Evolutionary conservation across 139 green algal species (phyloP), one percentile per base, ranked within the genome.

Genomic region (Micractinium sp.): DNA sequence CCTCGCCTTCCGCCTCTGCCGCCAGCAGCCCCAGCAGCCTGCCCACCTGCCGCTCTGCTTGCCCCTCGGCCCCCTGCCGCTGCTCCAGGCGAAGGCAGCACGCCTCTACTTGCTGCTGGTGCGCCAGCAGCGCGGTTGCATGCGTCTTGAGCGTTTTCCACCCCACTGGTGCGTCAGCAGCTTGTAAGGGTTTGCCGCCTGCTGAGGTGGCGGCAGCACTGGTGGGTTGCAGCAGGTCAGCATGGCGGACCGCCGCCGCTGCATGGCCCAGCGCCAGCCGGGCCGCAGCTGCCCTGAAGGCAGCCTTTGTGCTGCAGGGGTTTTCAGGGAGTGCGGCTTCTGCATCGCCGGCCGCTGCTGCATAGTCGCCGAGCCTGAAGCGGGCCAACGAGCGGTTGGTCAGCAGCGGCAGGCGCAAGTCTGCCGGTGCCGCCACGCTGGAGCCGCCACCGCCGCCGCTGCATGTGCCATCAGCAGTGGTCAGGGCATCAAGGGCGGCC

Each of bases 301-400:
- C 39, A 4, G 81, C 87, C 33, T 90, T 90, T 20, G 14, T 19
- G 53, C 41, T 86, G 9, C 9, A 9, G 12, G 60, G 27, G 0
- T 91, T 31, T 27, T 71, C 36, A 22, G 25, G 22, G 27, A 91
- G 61, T 61, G 38, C 88, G 9, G 29, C 88, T 61, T 81, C 33
- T 29, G 88, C 88, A 16, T 91, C 88, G 19, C 33, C n/a, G 0
- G 29, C 36, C 23, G 88, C 60, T 15, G 36, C 84, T 14, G 74
- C 88, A 56, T 89, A 91, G 1, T 69, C 7, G 0, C 88, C 88
- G 47, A 88, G 23, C 0, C 88, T 66, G 41, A 85, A 61, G 31
- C 53, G 67, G 35, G 41, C 66, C 81, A 89, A 41, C 4, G 85
- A 31, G 15, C 85, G 85, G 35, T 84, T 84, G n/a, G 53, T 33